Evolutionary conservation across 2,329 filamentous ascomycete genomes (phyloP), one percentile per base, ranked within the genome.

Genomic region (Cordyceps cicadae): DNA sequence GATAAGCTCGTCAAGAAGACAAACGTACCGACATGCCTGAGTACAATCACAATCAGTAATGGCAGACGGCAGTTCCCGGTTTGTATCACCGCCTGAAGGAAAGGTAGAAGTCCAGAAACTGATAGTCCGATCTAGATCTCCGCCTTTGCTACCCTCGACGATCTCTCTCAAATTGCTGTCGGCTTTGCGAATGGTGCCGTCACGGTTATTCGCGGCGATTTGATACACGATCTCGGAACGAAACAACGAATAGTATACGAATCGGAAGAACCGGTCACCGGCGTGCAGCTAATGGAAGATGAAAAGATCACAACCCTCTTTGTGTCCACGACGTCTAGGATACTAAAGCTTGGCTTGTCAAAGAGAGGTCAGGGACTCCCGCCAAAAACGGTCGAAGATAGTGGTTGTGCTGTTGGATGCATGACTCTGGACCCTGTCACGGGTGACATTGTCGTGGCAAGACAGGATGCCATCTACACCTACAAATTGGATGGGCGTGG

Each of bases 141-240:
- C 9, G 92, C 93, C 1, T 94, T 99, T 67, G 84, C 92, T 14
- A 88, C 90, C 0, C 85, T 94, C 32, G 88, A 92, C 54, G 92
- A 97, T 73, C 79, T 99, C 26, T 90, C 90, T 5, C 94, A 99
- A 76, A 84, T 97, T 32, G 94, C 93, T 4, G 89, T 97, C 7
- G 95, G 94, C 5, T 99, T 99, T 71, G 94, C 88, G 14, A 97
- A 99, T 74, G 94, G 94, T 8, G 87, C 92, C 0, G 93, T 99
- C 14, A 96, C 92, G 0, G 87, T 99, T 32, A 90, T 99, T 61
- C 85, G 94, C 62, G 94, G 95, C 63, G 94, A 99, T 71, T 79
- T 99, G 54, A 90, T 99, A 67, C 92, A 99, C 72, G 94, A 99
- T 72, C 86, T 94, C 61, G 94, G 95, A 24, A 92, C 93, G 12